Base-by-base conservation (phyloP, 2,329 filamentous ascomycete species). In the Xylariaceae sp. region DNA sequence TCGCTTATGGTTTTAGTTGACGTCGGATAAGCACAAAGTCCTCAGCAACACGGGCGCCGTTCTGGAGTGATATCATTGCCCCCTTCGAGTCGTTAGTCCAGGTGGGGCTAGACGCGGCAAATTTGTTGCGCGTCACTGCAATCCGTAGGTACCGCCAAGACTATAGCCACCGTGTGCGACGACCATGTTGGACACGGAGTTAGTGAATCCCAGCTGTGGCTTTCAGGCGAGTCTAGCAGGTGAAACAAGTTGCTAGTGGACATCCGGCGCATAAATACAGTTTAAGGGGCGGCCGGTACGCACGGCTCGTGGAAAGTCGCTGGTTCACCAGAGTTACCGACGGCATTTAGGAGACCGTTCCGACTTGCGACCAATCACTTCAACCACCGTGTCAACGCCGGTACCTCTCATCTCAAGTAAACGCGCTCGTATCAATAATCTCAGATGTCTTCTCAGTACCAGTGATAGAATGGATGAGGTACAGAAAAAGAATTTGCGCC, bases 21-120 rank as follows among this genome's bases (percentile, higher is more conserved):
- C 37, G 37, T 42, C 11, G 23, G 42, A 15, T n/a, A 45, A 3
- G 13, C 42, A 13, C 42, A 4, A 45, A 45, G 42, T 45, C 42
- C 13, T n/a, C 13, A 45, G 10, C 42, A n/a, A 42, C 37, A 10
- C 13, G 37, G 23, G 23, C 42, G 10, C 4, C 13, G 13, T 45
- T n/a, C 42, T 45, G 42, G 6, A 51, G 49, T 51, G 49, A 51
- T 51, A 51, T 51, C 49, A 51, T 51, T 51, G 49, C 49, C 23
- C 37, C 30, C 49, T 30, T 51, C 49, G 49, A 51, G 37, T 42
- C 37, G 37, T 42, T 42, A 42, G 37, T 42, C 11, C 37, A 13
- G 23, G 7, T 35, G 47, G 15, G 47, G 9, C 23, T 34, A 23
- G 13, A 10, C 11, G 11, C 23, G 49, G 49, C 49, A 23, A 34